Base-by-base conservation (phyloP, 371 early-diverging fungal genomes). In the Lichtheimia ramosa region DNA sequence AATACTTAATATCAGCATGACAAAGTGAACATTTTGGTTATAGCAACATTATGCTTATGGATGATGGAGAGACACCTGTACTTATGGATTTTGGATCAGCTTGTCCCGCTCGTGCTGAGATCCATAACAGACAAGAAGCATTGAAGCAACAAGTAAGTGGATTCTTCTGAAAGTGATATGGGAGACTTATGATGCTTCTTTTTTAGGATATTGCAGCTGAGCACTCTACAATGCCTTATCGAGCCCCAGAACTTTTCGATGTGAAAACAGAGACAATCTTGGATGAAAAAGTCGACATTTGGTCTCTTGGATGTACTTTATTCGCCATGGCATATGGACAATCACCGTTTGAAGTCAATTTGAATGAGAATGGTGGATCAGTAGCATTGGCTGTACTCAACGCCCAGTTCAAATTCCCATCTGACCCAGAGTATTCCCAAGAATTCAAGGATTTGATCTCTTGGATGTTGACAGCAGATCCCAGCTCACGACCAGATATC, bases 241-340 rank as follows among this genome's bases (percentile, higher is more conserved):
- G 92, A 21, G 91, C 92, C 3, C 92, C 92, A 0, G 92, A 92
- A 65, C 71, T 92, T 27, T 92, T 92, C 75, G 91, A 92, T 66
- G 91, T 90, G 34, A 87, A 89, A 62, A 74, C 82, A 0, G 88
- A 75, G 2, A 68, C 80, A 0, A 68, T 60, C 5, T 56, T 92
- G 23, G 84, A 86, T 59, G 89, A 89, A 63, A 85, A 87, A 42
- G 88, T 89, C 4, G 92, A 92, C 70, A 79, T 92, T 5, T 92
- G 92, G 92, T 87, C 92, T 5, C 70, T 92, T 16, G 92, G 92
- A 1, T 90, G 91, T 59, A 82, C 87, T 5, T 54, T 91, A 20
- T 92, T 86, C 66, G 87, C 90, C 1, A 83, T 92, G 77, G 89
- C 91, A 0, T 91, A 83, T 64, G 86, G 86, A 1, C 70, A 78